Evolutionary conservation across 768 basidiomycete species (phyloP), one percentile per base, ranked within the genome.

Genomic region (Lentinula edodes): DNA sequence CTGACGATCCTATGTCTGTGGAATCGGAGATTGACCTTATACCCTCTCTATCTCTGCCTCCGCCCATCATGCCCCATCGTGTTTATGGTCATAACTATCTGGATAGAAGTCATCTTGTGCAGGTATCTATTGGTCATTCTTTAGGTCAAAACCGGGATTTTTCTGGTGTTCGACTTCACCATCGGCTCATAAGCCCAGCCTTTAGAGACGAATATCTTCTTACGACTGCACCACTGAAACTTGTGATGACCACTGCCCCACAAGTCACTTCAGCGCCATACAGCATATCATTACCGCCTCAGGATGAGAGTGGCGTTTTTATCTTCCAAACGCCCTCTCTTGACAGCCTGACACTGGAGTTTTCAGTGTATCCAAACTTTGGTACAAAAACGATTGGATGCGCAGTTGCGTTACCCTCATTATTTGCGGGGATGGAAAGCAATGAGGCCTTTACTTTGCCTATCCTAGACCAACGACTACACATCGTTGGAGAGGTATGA

Each of bases 81-180:
- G 91, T 96, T 36, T 99, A 99, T 71, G 96, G 96, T 6, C 96
- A 99, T 76, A 96, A 93, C 69, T 94, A 91, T 73, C 81, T 99
- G 56, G 93, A 96, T 73, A 88, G 86, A 68, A 87, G 87, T 53
- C 86, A 86, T 68, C 79, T 98, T 38, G 86, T 98, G 5, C 91
- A 96, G 68, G 80, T 99, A 50, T 85, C 89, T 0, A 84, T 98
- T 48, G 94, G 93, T 2, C 84, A 85, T 63, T 80, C 83, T 59
- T 80, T 84, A 6, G 73, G 75, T 15, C 67, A 67, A 41, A 62
- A 68, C 61, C 67, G 73, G 16, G 73, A 67, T 42, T 69, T 69
- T 61, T 78, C 74, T 61, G 79, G 81, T 52, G 80, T 95, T 65
- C 84, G 84, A 59, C 79, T 93, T 35, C 86, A 88, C 62, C 87